Percentiles rank a stretch among this genome's conserved stretches.
These are phyloP conservation scores for Pestalotiopsis sp. DNA, from an alignment of 2,329 filamentous ascomycete genomes.

Conservation along the genomic window DNA sequence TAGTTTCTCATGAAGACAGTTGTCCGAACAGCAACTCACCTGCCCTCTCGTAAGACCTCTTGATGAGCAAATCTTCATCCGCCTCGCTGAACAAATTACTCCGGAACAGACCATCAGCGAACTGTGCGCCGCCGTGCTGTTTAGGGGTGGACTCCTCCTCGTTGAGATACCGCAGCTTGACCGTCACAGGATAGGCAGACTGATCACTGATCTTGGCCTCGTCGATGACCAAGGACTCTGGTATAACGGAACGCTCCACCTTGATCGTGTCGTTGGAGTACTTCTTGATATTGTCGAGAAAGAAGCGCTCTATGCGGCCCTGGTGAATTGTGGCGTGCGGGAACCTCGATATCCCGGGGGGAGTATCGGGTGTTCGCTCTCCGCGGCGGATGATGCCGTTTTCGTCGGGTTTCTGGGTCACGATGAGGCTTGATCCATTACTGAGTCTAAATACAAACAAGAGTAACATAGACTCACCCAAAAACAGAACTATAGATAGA, in stretches of 20 bases:
- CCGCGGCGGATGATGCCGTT: conserved; percentile 60
- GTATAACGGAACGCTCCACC: conserved; percentile 64
- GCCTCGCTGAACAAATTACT: conserved; percentile 57
- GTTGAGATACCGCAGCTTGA: conserved; percentile 58
- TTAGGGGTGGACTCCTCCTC: conserved; percentile 60
- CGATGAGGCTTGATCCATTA: conserved; percentile 36
- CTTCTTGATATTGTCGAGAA: conserved; percentile 62
- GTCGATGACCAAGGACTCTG: conserved; percentile 57
- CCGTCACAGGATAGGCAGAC: conserved; percentile 61
- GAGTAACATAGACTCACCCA: conserved; percentile 21
- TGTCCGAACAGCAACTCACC: neutral
- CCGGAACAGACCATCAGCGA: conserved; percentile 58
- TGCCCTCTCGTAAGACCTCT: conserved; percentile 23
- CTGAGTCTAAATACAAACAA: neutral
- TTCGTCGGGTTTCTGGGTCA: conserved; percentile 69
- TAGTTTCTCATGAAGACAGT: conserved; percentile 1
- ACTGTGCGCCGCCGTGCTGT: conserved; percentile 37
- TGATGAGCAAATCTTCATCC: conserved; percentile 57
- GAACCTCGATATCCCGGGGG: conserved; percentile 63
- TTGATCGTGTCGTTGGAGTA: conserved; percentile 49
- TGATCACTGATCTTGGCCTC: conserved; percentile 50
- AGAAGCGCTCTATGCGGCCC: conserved; percentile 70
- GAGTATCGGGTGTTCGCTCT: conserved; percentile 65
- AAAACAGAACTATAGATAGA: conserved; percentile 27
- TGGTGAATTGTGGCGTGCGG: conserved; percentile 72